Base-by-base conservation (phyloP, 2,329 filamentous ascomycete genomes). In the Penicillium oxalicum region DNA sequence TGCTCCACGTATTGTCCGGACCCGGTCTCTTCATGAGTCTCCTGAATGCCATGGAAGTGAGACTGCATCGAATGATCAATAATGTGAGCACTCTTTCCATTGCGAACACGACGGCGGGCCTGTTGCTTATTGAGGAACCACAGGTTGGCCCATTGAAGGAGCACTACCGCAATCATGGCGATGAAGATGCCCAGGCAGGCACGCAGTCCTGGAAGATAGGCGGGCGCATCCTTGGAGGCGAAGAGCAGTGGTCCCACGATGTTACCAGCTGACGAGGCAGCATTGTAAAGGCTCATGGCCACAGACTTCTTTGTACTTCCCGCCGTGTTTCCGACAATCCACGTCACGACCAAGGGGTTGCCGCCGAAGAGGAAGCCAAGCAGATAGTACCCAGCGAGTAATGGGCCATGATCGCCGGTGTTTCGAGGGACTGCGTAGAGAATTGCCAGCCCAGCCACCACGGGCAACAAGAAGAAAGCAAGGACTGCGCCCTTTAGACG, bases 251-350 rank as follows among this genome's bases (percentile, higher is more conserved):
- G 83, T 0, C 83, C 84, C 58, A 87, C 74, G 48, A 87, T 84
- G 61, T 86, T 86, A 3, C 84, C 84, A 0, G 77, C 74, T 0
- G 81, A 77, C 2, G 76, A 75, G 0, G 79, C 82, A 1, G 79
- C 81, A 56, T 84, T 83, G 70, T 80, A 86, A 0, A 84, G 67
- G 0, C 78, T 79, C 75, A 85, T 82, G 35, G 82, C 75, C 42
- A 79, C 73, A 0, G 81, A 81, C 60, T 83, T 84, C 66, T 87
- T 86, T 2, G 83, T 86, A 12, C 77, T 79, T 5, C 84, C 84
- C 0, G 75, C 84, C 0, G 82, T 86, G 62, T 87, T 87, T 6
- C 78, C 81, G 5, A 86, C 76, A 49, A 86, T 82, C 84, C 84
- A 88, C 0, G 80, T 77, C 0, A 86, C 79, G 26, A 85, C 78